phyloP scores from a whole-genome alignment of 108 stramenopile genomes.

The Parietichytrium sp. region DNA sequence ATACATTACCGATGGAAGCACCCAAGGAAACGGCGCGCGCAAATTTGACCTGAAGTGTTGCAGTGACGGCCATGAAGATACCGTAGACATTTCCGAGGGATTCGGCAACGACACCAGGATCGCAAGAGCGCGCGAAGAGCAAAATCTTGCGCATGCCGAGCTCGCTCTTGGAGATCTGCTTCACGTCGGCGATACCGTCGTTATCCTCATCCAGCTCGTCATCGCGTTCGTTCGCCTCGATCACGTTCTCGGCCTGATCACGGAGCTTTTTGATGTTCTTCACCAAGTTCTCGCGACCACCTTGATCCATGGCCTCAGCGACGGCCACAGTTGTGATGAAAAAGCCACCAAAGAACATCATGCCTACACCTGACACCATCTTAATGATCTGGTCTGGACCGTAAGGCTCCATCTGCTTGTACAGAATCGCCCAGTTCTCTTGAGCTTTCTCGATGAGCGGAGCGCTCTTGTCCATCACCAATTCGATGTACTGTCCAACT shows the following conservation, averaged over 20 bases:
- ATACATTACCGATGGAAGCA: conserved; percentile 74
- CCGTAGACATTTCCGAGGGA: conserved; percentile 45
- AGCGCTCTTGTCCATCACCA: not conserved
- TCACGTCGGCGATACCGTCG: conserved; percentile 75
- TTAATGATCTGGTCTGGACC: conserved; percentile 11
- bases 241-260: conserved; percentile 68
- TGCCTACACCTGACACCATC: conserved; percentile 61
- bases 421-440: not conserved
- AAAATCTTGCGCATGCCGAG: conserved; percentile 74
- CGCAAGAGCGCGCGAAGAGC: conserved; percentile 79
- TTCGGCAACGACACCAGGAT: conserved; percentile 67
- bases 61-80: conserved; percentile 81
- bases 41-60: conserved; percentile 82
- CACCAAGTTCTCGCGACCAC: conserved; percentile 68
- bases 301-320: conserved; percentile 79
- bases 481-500: not conserved
- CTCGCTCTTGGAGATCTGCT: conserved; percentile 66
- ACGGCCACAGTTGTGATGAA: conserved; percentile 87
- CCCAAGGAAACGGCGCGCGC: conserved; percentile 80
- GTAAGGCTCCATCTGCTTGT: not conserved
- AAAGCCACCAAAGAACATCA: conserved; percentile 92
- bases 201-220: conserved; percentile 74
- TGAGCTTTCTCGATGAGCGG: not conserved
- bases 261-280: conserved; percentile 66
- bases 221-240: conserved; percentile 82